phyloP scores from a whole-genome alignment of 2,329 filamentous ascomycete genomes.

The Apiospora arundinis region DNA sequence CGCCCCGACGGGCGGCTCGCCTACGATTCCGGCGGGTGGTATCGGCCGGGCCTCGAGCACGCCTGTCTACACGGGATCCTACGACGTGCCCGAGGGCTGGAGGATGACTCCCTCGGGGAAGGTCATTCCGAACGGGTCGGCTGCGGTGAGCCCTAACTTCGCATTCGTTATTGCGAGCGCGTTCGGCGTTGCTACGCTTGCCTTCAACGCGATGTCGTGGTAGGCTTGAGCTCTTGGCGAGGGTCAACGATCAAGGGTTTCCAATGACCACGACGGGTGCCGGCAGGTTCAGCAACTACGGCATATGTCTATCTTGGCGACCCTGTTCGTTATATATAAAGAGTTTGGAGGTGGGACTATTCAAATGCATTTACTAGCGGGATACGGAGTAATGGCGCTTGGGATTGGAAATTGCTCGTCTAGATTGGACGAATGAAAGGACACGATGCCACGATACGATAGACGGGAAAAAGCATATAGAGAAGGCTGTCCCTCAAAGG shows the following conservation, averaged over 20 bases:
- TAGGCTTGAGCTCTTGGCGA: constrained; percentile 51
- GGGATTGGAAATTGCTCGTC: constrained; percentile 2
- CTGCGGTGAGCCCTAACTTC: constrained; percentile 47
- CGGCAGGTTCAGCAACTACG: too few relatives aligned
- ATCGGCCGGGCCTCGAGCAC: constrained; percentile 63
- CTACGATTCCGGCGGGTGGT: constrained; percentile 74
- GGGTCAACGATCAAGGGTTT: constrained; percentile 44
- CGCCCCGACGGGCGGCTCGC: constrained; percentile 66
- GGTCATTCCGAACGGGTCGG: constrained; percentile 74
- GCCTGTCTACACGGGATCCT: constrained; percentile 47
- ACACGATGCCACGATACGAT: constrained; percentile 13
- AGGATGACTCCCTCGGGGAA: constrained; percentile 79
- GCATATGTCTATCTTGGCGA: constrained; percentile 16
- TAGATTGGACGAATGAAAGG: neutral
- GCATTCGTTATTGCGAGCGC: constrained; percentile 53
- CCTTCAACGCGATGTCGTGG: constrained; percentile 37
- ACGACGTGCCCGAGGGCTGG: constrained; percentile 75
- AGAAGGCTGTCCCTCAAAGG: neutral
- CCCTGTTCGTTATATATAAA: neutral
- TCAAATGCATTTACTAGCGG: constrained; percentile 1
- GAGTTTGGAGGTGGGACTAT: neutral
- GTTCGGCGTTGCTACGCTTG: constrained; percentile 51
- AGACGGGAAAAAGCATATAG: constrained; percentile 18
- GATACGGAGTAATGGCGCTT: neutral
- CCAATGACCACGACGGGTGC: too few relatives aligned